These are phyloP conservation scores for Acrocalymma vagum DNA, from an alignment of 2,329 filamentous ascomycete genomes.

Conservation along the genomic window DNA sequence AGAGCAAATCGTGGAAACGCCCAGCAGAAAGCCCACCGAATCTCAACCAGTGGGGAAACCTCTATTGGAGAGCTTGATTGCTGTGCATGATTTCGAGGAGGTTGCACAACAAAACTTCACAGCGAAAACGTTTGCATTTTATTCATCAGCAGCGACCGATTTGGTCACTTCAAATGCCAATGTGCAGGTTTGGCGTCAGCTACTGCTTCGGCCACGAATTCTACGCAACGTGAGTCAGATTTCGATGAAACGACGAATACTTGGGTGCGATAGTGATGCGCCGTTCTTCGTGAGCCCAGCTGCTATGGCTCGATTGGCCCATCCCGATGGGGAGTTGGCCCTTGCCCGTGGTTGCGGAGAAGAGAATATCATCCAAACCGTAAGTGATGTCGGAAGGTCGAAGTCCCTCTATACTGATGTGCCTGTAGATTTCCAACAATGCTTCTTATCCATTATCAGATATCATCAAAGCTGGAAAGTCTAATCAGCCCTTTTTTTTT, in stretches of 20 bases:
- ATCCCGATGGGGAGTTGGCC: slow-evolving; percentile 33
- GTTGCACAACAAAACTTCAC: slow-evolving; percentile 44
- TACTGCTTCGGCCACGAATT: slow-evolving; percentile 56
- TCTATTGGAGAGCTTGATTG: slow-evolving; percentile 23
- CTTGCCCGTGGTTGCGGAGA: slow-evolving; percentile 23
- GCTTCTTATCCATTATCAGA: slow-evolving; percentile 24
- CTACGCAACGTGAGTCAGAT: slow-evolving; percentile 47
- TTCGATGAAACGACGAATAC: slow-evolving; percentile 32
- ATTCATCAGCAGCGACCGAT: slow-evolving; percentile 61
- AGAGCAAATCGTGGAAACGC: slow-evolving; percentile 19
- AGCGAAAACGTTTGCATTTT: slow-evolving; percentile 53
- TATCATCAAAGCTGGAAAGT: slow-evolving; percentile 15
- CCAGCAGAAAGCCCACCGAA: slow-evolving; percentile 31
- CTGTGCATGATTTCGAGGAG: slow-evolving; percentile 47
- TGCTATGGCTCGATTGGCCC: slow-evolving; percentile 28
- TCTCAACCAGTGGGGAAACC: slow-evolving; percentile 3
- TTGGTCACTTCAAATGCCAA: slow-evolving; percentile 57
- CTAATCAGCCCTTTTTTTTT: slow-evolving; percentile 14
- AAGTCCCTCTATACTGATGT: too few relatives aligned
- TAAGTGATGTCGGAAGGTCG: too few relatives aligned
- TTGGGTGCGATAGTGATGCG: slow-evolving; percentile 37
- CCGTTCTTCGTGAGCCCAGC: slow-evolving; percentile 39
- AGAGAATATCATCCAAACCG: slow-evolving; percentile 30
- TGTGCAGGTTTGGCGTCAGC: slow-evolving; percentile 51
- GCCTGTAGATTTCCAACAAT: too few relatives aligned